phyloP scores from a whole-genome alignment of 768 basidiomycete species.

The Gelatoporia subvermispora region DNA sequence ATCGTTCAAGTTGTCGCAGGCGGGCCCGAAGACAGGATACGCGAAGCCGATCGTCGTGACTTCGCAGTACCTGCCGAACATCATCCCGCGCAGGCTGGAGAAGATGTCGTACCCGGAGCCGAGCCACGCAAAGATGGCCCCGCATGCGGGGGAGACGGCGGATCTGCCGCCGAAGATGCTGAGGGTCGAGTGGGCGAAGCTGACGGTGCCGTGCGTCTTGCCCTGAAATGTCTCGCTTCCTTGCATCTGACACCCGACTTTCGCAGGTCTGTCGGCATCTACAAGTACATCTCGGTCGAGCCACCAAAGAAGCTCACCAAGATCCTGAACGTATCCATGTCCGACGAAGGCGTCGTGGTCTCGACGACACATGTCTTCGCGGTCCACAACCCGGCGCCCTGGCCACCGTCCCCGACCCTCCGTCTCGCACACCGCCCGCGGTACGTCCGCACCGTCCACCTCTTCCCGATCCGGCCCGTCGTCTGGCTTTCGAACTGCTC shows the following conservation, averaged over 20 bases:
- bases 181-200: constrained; percentile 1
- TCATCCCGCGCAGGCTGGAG: background rate
- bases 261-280: constrained; percentile 6
- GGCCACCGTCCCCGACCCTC: background rate
- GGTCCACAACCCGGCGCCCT: constrained; percentile 7
- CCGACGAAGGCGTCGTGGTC: constrained; percentile 11
- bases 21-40: constrained; percentile 4
- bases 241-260: background rate
- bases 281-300: constrained; percentile 6
- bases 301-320: constrained; percentile 8
- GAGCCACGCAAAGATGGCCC: background rate
- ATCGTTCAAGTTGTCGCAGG: too few relatives aligned
- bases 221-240: background rate
- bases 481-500: constrained; percentile 64
- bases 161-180: constrained; percentile 2
- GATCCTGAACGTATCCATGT: constrained; percentile 12
- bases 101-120: background rate
- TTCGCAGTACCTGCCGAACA: background rate
- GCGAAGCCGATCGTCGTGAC: background rate
- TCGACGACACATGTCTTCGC: constrained; percentile 15
- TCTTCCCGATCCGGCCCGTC: constrained; percentile 61
- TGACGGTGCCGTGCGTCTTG: constrained; percentile 1
- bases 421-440: background rate
- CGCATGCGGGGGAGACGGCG: background rate
- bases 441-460: constrained; percentile 3